Evolutionary conservation across 805 yeast genomes (phyloP), one percentile per base, ranked within the genome.

Genomic region (Lipomyces chichibuensis): DNA sequence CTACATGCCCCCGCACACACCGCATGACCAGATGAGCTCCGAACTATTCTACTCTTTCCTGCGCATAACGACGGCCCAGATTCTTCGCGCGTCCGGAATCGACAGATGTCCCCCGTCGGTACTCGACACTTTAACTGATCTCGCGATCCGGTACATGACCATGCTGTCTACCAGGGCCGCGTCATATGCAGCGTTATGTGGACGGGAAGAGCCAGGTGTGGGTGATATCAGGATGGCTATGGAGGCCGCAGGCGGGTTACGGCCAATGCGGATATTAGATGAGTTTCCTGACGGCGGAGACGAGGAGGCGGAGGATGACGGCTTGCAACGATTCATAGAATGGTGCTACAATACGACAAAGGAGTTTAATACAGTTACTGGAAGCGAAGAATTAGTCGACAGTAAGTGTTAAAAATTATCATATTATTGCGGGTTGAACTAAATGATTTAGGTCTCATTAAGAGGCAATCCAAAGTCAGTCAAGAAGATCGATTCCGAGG

Each of bases 21-120:
- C 33, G 55, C 55, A 52, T 25, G 33, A 25, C 29, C 55, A 62
- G 23, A 69, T 69, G 71, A 57, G 64, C 25, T 63, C 71, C 9
- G 71, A 69, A 2, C 39, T 69, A 33, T 69, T 63, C 49, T 69
- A 59, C 60, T 59, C 69, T 14, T 60, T 69, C 25, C 59, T 65
- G 20, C 67, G 71, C 17, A 66, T 69, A 6, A 33, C 67, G 43
- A 69, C 67, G 2, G 71, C 71, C 20, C 88, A 88, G 78, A 80
- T 88, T 3, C 82, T 94, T 62, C 87, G 91, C 69, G 87, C 95
- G 0, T 85, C 87, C 37, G 99, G 99, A 0, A 91, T 92, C 74
- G 97, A 91, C 69, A 84, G 87, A 72, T 87, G 93, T 70, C 82
- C 87, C 61, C 90, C 94, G 7, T 81, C 85, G 7, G 84, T 89